phyloP scores from a whole-genome alignment of 257 asterid genomes.

The Solanum rostratum region DNA sequence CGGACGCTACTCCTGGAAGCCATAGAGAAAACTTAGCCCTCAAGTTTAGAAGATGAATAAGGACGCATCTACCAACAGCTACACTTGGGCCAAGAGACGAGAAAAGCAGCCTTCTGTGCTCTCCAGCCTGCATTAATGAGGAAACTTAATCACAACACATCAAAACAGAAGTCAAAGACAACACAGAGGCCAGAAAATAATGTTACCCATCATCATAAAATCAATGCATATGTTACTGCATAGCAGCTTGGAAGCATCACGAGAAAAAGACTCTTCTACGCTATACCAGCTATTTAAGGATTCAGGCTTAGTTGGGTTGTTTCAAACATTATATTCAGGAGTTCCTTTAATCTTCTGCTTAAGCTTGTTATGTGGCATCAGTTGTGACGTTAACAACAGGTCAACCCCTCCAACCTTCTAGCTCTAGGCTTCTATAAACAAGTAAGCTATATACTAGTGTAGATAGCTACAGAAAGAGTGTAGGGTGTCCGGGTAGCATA shows the following conservation, averaged over 20 bases:
- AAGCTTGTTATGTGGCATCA: background rate
- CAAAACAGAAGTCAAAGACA: background rate
- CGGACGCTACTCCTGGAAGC: slow-evolving; percentile 29
- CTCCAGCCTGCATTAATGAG: background rate
- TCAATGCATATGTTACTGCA: background rate
- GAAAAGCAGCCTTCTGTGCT: background rate
- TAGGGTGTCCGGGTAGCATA: background rate
- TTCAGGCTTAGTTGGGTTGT: background rate
- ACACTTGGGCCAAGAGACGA: background rate
- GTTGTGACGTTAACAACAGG: background rate
- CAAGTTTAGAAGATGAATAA: slow-evolving; percentile 1
- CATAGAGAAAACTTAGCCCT: slow-evolving; percentile 11
- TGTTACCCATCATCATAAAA: background rate
- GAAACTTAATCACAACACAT: background rate
- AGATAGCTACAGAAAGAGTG: background rate
- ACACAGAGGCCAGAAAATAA: background rate
- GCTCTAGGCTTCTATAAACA: background rate
- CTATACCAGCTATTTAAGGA: background rate
- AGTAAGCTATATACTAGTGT: background rate
- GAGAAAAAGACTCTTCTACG: background rate
- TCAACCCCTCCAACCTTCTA: background rate
- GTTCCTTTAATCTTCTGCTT: background rate
- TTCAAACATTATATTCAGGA: background rate
- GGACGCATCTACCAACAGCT: background rate
- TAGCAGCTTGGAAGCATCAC: background rate